phyloP scores from a whole-genome alignment of 139 green algal genomes.

The Desmodesmus armatus region DNA sequence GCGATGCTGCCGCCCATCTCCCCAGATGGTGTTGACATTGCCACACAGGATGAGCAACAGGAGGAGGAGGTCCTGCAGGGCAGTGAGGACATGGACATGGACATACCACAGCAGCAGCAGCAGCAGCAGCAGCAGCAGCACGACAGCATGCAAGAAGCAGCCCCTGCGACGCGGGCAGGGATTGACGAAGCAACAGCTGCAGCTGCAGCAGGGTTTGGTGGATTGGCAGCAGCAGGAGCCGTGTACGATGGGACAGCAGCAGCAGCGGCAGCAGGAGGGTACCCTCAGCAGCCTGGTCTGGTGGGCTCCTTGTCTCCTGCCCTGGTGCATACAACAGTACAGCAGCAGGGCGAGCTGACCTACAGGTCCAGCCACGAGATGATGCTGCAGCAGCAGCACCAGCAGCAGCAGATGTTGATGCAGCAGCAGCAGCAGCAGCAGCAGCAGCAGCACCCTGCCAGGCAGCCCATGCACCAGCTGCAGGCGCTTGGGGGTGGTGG shows the following conservation, averaged over 20 bases:
- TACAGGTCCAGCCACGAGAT: too few species aligned
- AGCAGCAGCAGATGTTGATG: background rate
- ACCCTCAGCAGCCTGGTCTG: background rate
- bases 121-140: constrained; percentile 1
- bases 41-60: background rate
- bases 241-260: background rate
- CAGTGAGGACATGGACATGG: background rate
- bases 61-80: background rate
- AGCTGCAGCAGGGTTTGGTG: too few species aligned
- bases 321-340: background rate
- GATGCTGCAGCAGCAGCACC: background rate
- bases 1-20: too few species aligned
- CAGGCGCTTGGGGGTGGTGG: too few species aligned
- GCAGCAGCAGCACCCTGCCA: too few species aligned
- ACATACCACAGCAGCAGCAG: constrained; percentile 5
- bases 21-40: background rate
- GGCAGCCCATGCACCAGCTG: too few species aligned
- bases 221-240: too few species aligned
- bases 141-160: background rate
- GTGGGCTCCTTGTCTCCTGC: too few species aligned
- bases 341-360: too few species aligned
- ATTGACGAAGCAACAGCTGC: too few species aligned
- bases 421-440: background rate
- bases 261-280: background rate
- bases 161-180: too few species aligned